Base-by-base conservation (phyloP, 2,329 filamentous ascomycete species). In the Trichophyton equinum region DNA sequence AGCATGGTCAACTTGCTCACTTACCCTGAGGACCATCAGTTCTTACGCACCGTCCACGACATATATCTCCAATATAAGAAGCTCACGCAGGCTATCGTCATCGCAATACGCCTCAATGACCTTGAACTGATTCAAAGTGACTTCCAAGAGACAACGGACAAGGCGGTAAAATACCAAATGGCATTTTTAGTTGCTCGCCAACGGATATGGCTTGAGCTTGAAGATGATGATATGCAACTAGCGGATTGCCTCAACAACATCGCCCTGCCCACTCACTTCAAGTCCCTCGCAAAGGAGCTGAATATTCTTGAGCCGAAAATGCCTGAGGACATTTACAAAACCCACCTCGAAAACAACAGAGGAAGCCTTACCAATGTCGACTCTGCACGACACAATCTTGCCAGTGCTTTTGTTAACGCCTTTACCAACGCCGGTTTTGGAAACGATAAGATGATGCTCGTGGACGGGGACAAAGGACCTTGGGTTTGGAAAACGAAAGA, bases 401-500 rank as follows among this genome's bases (percentile, higher is more conserved):
- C 94, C 7, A 94, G 92, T 60, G 91, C 87, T 3, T 97, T 99
- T 67, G 95, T 99, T 65, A 99, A 99, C 70, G 89, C 88, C 0
- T 97, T 99, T 69, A 91, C 94, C 64, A 99, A 99, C 68, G 91
- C 94, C 59, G 94, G 94, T 36, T 99, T 91, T 68, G 89, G 91
- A 49, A 88, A 91, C 62, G 94, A 99, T 75, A 97, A 96, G 80
- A 88, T 99, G 84, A 96, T 99, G 92, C 79, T 97, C 62, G 86
- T 90, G 47, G 87, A 94, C 20, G 86, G 89, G 62, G 86, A 91
- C 65, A 95, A 95, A 78, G 86, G 88, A 68, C 89, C 87, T 65
- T 99, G 94, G 92, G 89, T 99, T 3, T 99, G 91, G 90, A 99
- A 97, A 79, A 97, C 95, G 20, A 99, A 99, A 76, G 91, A 95